Base-by-base conservation (phyloP, 768 basidiomycete species). In the Tylopilus sp. region DNA sequence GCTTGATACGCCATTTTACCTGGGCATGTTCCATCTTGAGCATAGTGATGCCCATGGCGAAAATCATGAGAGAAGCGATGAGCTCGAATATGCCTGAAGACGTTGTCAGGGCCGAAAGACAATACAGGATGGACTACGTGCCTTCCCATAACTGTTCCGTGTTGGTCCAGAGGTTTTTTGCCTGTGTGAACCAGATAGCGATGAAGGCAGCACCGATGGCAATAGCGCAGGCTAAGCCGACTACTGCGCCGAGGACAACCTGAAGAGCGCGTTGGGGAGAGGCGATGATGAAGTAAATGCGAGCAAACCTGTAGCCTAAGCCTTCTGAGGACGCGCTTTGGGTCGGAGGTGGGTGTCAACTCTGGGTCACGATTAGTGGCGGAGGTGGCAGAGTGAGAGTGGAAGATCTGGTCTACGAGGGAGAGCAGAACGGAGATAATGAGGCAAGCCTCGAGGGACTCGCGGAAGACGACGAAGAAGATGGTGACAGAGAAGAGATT, bases 131-230 rank as follows among this genome's bases (percentile, higher is more conserved):
- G 22, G 44, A 45, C 5, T 18, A 22, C 66, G 11, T 66, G 75
- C 95, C 95, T 78, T 98, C 95, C 95, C 95, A 98, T 51, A 95
- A 71, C 48, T 83, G 79, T 71, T 98, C 95, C 6, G 91, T 81
- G 62, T 82, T 83, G 36, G 78, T 66, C 88, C 91, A 98, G 17
- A 98, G 78, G 67, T 97, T 74, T 20, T 78, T 77, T 0, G 95
- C 86, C 62, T 89, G 82, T 26, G 93, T 98, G 72, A 95, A 98
- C 88, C 93, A 98, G 38, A 97, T 80, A 7, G 88, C 92, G 55
- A 98, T 88, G 70, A 95, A 98, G 2, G 91, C 85, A 12, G 89
- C 92, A 30, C 95, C 95, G 52, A 98, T 85, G 31, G 85, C 79
- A 21, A 91, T 67, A 6, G 95, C 86, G 40, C 93, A 72, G 52